Conservation (phyloP, 1,284 basidiomycete species). For the Microbotryum silenes-acaulis region DNA sequence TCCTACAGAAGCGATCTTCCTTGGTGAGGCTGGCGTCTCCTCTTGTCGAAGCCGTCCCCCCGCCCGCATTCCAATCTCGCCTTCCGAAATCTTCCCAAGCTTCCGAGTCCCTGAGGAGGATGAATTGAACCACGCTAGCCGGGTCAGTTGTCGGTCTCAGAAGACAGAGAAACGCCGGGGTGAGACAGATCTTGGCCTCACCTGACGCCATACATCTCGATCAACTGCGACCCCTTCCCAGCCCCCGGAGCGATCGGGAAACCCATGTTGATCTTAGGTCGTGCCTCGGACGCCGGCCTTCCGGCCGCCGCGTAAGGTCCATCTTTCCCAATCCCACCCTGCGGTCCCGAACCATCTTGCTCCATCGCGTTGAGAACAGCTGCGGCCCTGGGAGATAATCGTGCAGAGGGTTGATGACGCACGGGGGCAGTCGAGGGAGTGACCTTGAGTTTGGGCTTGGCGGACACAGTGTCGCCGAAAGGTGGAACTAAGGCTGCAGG, state of each 20-base stretch:
- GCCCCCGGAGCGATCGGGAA: slow-evolving; percentile 13
- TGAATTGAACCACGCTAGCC: background rate
- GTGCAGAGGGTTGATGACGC: background rate
- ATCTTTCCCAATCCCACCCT: background rate
- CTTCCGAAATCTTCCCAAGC: slow-evolving; percentile 31
- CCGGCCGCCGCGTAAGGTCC: slow-evolving; percentile 17
- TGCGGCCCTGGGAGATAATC: background rate
- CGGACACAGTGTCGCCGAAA: background rate
- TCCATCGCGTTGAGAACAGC: slow-evolving; percentile 20
- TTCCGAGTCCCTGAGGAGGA: slow-evolving; percentile 16
- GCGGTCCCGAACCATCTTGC: background rate
- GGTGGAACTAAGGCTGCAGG: slow-evolving; percentile 18
- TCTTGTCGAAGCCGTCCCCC: slow-evolving; percentile 6
- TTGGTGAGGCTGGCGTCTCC: slow-evolving; percentile 15
- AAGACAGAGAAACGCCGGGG: background rate
- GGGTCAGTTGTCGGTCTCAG: background rate
- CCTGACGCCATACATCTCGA: slow-evolving; percentile 31
- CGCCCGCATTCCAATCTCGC: slow-evolving; percentile 16
- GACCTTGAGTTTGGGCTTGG: background rate
- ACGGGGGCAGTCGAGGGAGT: background rate
- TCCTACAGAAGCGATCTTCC: slow-evolving; percentile 23
- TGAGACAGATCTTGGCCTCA: background rate
- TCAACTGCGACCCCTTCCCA: slow-evolving; percentile 26
- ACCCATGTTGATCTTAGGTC: slow-evolving; percentile 19
- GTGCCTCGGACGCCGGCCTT: background rate